Evolutionary conservation across 805 yeast species (phyloP), one percentile per base, ranked within the genome.

Genomic region (Spencermartinsiella europaea): DNA sequence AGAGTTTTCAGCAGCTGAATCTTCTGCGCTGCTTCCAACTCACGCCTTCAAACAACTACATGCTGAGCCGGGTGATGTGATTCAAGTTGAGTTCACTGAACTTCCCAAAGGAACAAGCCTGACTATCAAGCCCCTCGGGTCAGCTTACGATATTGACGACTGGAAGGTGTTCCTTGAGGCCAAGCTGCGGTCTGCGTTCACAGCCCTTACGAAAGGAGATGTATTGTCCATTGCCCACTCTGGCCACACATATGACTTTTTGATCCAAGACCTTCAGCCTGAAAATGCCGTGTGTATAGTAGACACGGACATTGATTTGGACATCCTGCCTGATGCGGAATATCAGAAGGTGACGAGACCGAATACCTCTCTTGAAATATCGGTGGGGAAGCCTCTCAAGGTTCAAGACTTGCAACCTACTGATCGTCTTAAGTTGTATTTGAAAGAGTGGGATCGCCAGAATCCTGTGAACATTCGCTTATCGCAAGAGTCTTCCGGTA

Each of bases 91-190:
- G 27, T 50, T 66, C 16, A 64, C 51, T 0, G 48, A 54, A 1
- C 59, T 76, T 2, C 79, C 81, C 1, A 72, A 71, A 43, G 82
- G 79, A 8, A 63, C 76, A 0, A 63, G 63, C 5, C 65, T 79
- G 38, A 64, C 63, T 5, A 53, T 79, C 33, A 69, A 68, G 44
- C 77, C 80, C 0, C 51, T 63, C 10, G 75, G 71, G 44, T 48
- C 10, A 40, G 37, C 55, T 47, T 43, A 57, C 35, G 33, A 49
- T 20, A 49, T 55, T 14, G 58, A 58, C 15, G 78, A 76, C 61
- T 79, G 82, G 80, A 77, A 77, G 55, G 70, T 68, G 53, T 67
- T 76, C 49, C 64, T 79, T 28, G 84, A 79, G 54, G 63, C 74
- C 7, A 68, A 71, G 46, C 61, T 79, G n/a, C 73, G 73, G 41